Conservation (phyloP, 208 protist genomes). For the Trypanosoma cruzi region DNA sequence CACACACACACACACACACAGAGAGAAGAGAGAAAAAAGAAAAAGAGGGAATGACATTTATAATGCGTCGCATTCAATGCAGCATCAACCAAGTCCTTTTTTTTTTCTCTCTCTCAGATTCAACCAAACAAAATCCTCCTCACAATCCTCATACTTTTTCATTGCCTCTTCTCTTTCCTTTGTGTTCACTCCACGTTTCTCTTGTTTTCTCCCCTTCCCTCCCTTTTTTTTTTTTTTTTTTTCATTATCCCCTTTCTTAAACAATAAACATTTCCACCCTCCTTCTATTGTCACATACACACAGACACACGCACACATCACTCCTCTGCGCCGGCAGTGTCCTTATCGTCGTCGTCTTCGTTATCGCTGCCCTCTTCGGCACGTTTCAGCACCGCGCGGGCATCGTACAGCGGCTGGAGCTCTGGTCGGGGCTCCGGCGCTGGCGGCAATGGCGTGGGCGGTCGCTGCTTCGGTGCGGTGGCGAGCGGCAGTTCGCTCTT, state of each 20-base stretch:
- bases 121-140: too few relatives aligned
- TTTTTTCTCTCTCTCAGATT: too few relatives aligned
- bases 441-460: slow-evolving; percentile 82
- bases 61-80: too few relatives aligned
- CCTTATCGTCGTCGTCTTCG: slow-evolving; percentile 21
- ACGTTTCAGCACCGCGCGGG: slow-evolving; percentile 49
- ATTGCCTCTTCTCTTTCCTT: too few relatives aligned
- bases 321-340: neutral
- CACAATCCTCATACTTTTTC: too few relatives aligned
- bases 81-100: too few relatives aligned
- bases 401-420: slow-evolving; percentile 81
- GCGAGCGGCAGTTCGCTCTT: slow-evolving; percentile 44
- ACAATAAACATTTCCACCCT: neutral
- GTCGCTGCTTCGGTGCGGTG: slow-evolving; percentile 71
- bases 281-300: slow-evolving; percentile 2
- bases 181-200: too few relatives aligned
- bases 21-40: neutral
- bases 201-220: neutral
- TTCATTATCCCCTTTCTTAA: slow-evolving; percentile 1
- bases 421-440: slow-evolving; percentile 69
- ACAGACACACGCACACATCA: neutral
- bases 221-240: slow-evolving; percentile 1
- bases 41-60: neutral
- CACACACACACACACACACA: neutral
- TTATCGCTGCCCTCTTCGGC: slow-evolving; percentile 53